phyloP scores from a whole-genome alignment of 345 rosid genomes.

The Sisymbrium altissimum region DNA sequence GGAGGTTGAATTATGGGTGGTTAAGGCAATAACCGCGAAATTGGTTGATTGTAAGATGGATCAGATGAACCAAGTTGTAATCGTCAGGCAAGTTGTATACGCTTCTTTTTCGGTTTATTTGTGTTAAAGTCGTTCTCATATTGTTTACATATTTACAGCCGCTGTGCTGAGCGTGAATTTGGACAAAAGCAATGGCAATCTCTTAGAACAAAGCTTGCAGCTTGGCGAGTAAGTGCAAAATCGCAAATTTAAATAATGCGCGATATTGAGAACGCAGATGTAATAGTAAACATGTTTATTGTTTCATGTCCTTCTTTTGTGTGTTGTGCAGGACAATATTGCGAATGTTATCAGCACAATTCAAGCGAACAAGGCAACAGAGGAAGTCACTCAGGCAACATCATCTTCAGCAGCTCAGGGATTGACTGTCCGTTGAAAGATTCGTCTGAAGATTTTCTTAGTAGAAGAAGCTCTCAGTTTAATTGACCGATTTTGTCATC shows the following conservation, averaged over 20 bases:
- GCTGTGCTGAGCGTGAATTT: constrained; percentile 63
- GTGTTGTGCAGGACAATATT: constrained; percentile 52
- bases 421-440: constrained; percentile 43
- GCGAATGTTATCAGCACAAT: constrained; percentile 59
- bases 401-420: constrained; percentile 42
- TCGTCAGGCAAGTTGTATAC: constrained; percentile 56
- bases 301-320: neutral
- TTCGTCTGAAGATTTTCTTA: neutral
- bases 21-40: constrained; percentile 79
- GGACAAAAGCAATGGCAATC: constrained; percentile 67
- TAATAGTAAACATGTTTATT: neutral
- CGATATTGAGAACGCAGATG: neutral
- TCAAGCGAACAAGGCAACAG: constrained; percentile 68
- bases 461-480: neutral
- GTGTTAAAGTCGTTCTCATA: constrained; percentile 7
- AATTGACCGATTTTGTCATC: neutral
- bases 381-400: constrained; percentile 59
- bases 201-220: constrained; percentile 62
- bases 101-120: neutral
- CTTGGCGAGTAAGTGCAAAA: constrained; percentile 58
- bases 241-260: no score
- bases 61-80: constrained; percentile 80
- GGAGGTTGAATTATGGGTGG: constrained; percentile 86
- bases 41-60: constrained; percentile 82
- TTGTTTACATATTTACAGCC: constrained; percentile 38